Evolutionary conservation across 202 grass and related monocot genomes (phyloP), one percentile per base, ranked within the genome.

Genomic region (Zizania palustris): DNA sequence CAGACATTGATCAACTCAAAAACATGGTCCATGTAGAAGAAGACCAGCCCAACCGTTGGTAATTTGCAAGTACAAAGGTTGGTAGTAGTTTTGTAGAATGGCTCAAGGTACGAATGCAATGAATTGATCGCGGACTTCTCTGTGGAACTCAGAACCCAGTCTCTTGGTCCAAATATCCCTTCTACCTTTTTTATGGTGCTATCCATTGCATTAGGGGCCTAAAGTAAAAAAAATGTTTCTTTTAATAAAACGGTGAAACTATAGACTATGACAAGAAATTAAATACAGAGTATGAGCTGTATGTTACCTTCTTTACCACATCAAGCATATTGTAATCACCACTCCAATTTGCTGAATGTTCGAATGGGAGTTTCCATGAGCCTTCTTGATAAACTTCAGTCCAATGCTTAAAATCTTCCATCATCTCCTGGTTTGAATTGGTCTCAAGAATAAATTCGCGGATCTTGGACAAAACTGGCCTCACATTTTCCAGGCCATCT

Each of bases 21-120:
- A 49, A 95, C 88, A 88, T 98, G 91, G 83, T 98, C 95, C 86
- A 94, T 92, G 71, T 95, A 98, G 83, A 97, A 97, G 71, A 98
- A 88, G 35, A 90, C 89, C 13, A 98, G 91, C 22, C 91, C 95
- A 72, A 98, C 74, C 15, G 91, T 94, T 62, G 79, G 84, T 70
- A 90, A 61, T 88, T 90, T 98, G 71, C 89, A 90, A 55, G 84
- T 92, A 80, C 91, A 94, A 66, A 98, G 79, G 80, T 98, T 98
- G 36, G 85, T 92, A 0, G 95, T 98, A 9, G 92, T 98, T 83
- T 98, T 98, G 44, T 90, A 88, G 74, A 97, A 98, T 5, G 92
- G 89, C 54, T 95, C 95, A 57, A 95, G 88, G 74, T 87, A 95
- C 0, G 88, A 84, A 68, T 95, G 96, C 68, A 98, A 75, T 38